These are phyloP conservation scores for Entomophthora muscae DNA, from an alignment of 371 early-diverging fungal species.

Conservation along the genomic window DNA sequence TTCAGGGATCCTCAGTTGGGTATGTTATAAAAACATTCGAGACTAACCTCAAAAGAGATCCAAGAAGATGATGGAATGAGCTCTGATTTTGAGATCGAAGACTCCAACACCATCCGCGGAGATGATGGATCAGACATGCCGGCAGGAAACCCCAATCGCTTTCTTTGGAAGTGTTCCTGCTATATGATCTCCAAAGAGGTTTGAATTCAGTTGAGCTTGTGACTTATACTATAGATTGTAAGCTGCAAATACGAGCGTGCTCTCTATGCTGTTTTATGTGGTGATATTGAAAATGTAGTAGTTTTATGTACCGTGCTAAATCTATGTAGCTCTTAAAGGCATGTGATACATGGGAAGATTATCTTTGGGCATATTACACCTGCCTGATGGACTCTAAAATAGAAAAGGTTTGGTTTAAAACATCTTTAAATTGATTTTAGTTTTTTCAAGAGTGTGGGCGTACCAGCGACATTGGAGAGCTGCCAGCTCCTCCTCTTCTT, in stretches of 20 bases:
- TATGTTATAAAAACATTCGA: background rate
- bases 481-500: background rate
- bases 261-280: slow-evolving; percentile 10
- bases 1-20: background rate
- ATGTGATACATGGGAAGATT: slow-evolving; percentile 13
- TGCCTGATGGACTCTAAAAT: slow-evolving; percentile 9
- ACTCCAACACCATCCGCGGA: no score
- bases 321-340: slow-evolving; percentile 6
- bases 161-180: slow-evolving; percentile 10
- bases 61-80: no score
- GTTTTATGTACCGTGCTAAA: background rate
- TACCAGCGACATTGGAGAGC: background rate
- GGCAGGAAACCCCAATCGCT: slow-evolving; percentile 9
- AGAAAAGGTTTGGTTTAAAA: slow-evolving; percentile 7
- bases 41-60: background rate
- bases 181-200: slow-evolving; percentile 9
- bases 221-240: slow-evolving; percentile 2
- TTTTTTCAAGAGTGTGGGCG: background rate
- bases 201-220: background rate
- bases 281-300: slow-evolving; percentile 11
- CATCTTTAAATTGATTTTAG: background rate
- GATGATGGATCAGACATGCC: background rate
- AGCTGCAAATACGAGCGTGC: slow-evolving; percentile 9
- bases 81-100: no score
- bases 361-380: slow-evolving; percentile 12